phyloP scores from a whole-genome alignment of 2,329 filamentous ascomycete genomes.

The Lecanicillium sp. region DNA sequence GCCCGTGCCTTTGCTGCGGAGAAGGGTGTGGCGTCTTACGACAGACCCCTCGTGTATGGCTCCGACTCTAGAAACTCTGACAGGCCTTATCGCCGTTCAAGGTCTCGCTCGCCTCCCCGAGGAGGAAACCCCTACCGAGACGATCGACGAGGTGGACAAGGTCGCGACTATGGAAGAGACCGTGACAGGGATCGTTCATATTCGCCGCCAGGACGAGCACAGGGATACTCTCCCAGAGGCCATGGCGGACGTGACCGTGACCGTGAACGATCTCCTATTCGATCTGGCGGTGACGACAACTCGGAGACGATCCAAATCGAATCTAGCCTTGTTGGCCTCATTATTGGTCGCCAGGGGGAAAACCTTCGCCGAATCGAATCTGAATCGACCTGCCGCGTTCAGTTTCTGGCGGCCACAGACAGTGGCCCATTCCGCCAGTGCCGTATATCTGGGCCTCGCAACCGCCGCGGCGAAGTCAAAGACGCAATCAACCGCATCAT shows the following conservation, averaged over 20 bases:
- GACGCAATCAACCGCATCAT: constrained; percentile 81
- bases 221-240: constrained; percentile 49
- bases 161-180: constrained; percentile 35
- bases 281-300: constrained; percentile 51
- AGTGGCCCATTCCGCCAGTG: constrained; percentile 71
- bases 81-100: constrained; percentile 53
- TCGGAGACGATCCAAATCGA: constrained; percentile 81
- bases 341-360: constrained; percentile 85
- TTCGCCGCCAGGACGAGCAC: constrained; percentile 53
- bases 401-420: constrained; percentile 74
- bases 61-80: constrained; percentile 25
- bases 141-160: constrained; percentile 61
- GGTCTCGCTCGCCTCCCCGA: constrained; percentile 68
- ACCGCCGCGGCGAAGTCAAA: constrained; percentile 69
- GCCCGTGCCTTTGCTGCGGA: constrained; percentile 75
- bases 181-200: constrained; percentile 63
- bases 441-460: constrained; percentile 69
- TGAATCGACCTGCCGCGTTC: constrained; percentile 75
- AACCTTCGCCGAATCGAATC: constrained; percentile 78
- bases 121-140: constrained; percentile 68
- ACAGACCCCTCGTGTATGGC: constrained; percentile 42
- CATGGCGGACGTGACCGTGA: constrained; percentile 45
- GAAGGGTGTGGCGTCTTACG: constrained; percentile 60
- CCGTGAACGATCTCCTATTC: constrained; percentile 42
- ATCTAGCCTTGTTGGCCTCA: constrained; percentile 76